These are phyloP conservation scores for Pulveroboletus sp. DNA, from an alignment of 768 basidiomycete species.

Conservation along the genomic window DNA sequence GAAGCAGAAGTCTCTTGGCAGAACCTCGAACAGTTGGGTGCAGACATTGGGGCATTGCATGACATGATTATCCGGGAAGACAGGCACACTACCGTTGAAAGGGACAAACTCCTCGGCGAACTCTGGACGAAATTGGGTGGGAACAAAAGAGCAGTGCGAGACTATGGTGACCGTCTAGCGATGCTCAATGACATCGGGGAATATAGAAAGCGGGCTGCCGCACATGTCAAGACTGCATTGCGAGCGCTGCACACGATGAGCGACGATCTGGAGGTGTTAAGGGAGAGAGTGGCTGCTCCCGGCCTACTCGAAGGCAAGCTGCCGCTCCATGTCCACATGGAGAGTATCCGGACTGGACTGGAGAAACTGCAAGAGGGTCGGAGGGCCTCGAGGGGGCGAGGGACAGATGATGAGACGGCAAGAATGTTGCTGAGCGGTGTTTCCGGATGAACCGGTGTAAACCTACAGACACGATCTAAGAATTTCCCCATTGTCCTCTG, in stretches of 20 bases:
- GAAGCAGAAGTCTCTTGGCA: constrained; percentile 60
- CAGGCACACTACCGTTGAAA: constrained; percentile 39
- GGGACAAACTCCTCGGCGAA: constrained; percentile 54
- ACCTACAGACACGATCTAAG: not conserved
- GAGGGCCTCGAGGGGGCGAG: constrained; percentile 46
- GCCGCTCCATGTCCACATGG: constrained; percentile 73
- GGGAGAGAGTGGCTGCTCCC: constrained; percentile 70
- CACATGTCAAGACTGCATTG: constrained; percentile 64
- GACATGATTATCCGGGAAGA: constrained; percentile 63
- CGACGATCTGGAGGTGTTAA: constrained; percentile 73
- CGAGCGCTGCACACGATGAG: constrained; percentile 62
- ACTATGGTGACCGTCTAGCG: constrained; percentile 47
- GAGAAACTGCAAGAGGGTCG: constrained; percentile 56
- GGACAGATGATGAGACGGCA: constrained; percentile 39
- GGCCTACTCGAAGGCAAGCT: constrained; percentile 57
- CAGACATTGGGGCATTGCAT: constrained; percentile 53
- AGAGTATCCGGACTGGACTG: constrained; percentile 63
- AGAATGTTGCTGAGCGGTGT: constrained; percentile 20
- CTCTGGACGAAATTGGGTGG: constrained; percentile 73
- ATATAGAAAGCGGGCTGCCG: constrained; percentile 61
- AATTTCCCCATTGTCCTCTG: not conserved
- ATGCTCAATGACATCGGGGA: constrained; percentile 53
- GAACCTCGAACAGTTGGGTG: constrained; percentile 63
- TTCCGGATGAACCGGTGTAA: constrained; percentile 3
- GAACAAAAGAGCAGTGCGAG: constrained; percentile 48